A percentile compares a stretch with the other conserved stretches of the same genome.
phyloP scores from a whole-genome alignment of 169 alveolate species.

The Pseudocohnilembus persalinus region DNA sequence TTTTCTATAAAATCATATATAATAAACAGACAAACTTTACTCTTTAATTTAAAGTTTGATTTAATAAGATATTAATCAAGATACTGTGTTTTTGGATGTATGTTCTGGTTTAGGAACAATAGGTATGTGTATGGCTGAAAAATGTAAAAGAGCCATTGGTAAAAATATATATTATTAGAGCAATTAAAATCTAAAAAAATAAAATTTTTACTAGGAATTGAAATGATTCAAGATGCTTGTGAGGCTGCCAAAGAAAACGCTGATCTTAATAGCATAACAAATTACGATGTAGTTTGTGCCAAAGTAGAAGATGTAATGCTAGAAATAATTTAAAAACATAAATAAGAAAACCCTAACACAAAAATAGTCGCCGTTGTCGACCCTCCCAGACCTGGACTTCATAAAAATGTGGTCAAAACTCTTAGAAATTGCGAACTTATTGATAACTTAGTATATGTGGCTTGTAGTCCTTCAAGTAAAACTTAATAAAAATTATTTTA shows the following conservation, averaged over 20 bases:
- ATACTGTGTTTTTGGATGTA: constrained; percentile 63
- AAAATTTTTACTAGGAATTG: no score
- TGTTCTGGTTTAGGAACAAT: constrained; percentile 84
- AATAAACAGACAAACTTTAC: constrained; percentile 51
- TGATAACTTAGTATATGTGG: constrained; percentile 68
- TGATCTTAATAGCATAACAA: constrained; percentile 44
- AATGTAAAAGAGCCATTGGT: constrained; percentile 62
- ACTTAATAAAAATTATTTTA: no score
- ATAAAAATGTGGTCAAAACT: constrained; percentile 55
- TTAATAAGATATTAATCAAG: constrained; percentile 38
- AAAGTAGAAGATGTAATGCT: constrained; percentile 56
- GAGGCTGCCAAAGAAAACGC: constrained; percentile 51
- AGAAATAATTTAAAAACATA: constrained; percentile 22
- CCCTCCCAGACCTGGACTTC: constrained; percentile 85
- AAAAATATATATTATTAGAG: no score
- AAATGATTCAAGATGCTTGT: constrained; percentile 63
- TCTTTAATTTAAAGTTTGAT: constrained; percentile 37
- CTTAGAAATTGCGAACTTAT: constrained; percentile 74
- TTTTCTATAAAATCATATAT: constrained; percentile 64
- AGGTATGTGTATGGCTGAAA: constrained; percentile 61
- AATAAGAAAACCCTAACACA: constrained; percentile 7
- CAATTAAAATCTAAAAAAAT: no score
- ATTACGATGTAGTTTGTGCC: constrained; percentile 55
- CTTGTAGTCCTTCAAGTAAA: constrained; percentile 59
- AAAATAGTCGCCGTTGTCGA: constrained; percentile 70